A percentile compares a stretch with the other conserved stretches of the same genome.
Evolutionary conservation across 2,329 filamentous ascomycete genomes (phyloP).

Genomic region (Zymoseptoria brevis): DNA sequence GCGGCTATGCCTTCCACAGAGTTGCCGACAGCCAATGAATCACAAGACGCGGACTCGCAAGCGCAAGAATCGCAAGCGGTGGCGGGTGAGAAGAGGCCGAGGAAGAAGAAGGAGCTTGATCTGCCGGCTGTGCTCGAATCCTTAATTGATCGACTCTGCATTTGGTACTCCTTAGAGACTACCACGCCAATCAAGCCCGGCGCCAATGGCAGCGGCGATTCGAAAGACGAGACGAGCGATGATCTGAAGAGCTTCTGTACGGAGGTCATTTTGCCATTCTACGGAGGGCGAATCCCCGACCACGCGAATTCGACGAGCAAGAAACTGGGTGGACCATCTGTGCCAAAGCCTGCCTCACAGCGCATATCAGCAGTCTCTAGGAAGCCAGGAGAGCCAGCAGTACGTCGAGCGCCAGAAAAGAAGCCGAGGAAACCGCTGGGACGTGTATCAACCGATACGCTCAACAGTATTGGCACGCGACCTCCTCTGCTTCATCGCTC

Average conservation of each 20-base stretch:
- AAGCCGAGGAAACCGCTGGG: constrained; percentile 48
- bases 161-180: constrained; percentile 70
- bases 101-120: constrained; percentile 56
- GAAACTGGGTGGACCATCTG: constrained; percentile 66
- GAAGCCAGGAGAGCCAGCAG: constrained; percentile 34
- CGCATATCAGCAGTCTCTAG: constrained; percentile 34
- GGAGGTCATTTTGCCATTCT: constrained; percentile 75
- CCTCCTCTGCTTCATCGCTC: constrained; percentile 59
- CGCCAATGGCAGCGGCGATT: constrained; percentile 14
- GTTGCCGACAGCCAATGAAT: constrained; percentile 24
- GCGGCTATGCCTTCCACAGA: constrained; percentile 23
- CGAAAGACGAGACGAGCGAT: constrained; percentile 40
- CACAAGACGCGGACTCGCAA: constrained; percentile 16
- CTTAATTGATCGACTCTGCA: constrained; percentile 68
- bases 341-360: constrained; percentile 49
- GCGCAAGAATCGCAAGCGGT: constrained; percentile 1
- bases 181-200: constrained; percentile 44
- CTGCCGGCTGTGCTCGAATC: constrained; percentile 60
- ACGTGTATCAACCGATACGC: constrained; percentile 52
- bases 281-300: constrained; percentile 66
- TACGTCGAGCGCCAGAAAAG: constrained; percentile 32
- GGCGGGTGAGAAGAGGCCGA: constrained; percentile 31
- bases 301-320: constrained; percentile 62
- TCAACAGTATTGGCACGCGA: constrained; percentile 47
- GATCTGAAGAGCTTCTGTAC: constrained; percentile 68